Percentiles rank a stretch among this genome's conserved stretches.
These are phyloP conservation scores for Letharia columbiana DNA, from an alignment of 495 filamentous ascomycete genomes.

Conservation along the genomic window DNA sequence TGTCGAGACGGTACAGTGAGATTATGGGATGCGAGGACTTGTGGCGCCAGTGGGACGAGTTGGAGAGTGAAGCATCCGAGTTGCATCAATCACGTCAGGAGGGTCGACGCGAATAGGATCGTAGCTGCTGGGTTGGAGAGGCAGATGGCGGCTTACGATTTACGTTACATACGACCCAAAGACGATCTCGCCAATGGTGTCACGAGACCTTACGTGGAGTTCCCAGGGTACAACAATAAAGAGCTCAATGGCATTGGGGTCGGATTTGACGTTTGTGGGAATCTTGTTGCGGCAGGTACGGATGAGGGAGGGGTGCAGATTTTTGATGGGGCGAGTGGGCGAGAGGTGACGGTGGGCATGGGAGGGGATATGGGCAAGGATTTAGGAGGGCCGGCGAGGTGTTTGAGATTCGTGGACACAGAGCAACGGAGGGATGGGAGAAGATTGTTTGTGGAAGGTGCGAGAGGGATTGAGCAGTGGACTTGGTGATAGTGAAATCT, in stretches of 20 bases:
- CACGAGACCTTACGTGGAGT: slow-evolving; percentile 11
- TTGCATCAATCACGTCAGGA: slow-evolving; percentile 15
- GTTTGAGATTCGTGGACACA: slow-evolving; percentile 13
- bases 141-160: slow-evolving; percentile 11
- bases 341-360: slow-evolving; percentile 6
- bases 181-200: background rate
- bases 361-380: background rate
- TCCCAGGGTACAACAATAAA: slow-evolving; percentile 8
- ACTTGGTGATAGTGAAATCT: slow-evolving; percentile 2
- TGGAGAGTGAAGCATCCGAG: slow-evolving; percentile 12
- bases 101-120: slow-evolving; percentile 9
- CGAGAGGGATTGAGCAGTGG: slow-evolving; percentile 14
- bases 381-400: background rate
- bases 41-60: slow-evolving; percentile 10
- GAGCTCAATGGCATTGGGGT: background rate
- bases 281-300: slow-evolving; percentile 15
- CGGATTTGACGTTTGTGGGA: slow-evolving; percentile 15
- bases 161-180: slow-evolving; percentile 11
- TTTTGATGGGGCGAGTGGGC: slow-evolving; percentile 15
- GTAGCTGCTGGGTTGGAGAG: slow-evolving; percentile 18
- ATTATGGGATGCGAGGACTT: slow-evolving; percentile 18
- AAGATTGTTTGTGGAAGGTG: slow-evolving; percentile 9
- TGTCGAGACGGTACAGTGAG: slow-evolving; percentile 11
- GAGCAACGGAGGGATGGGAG: background rate
- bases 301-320: slow-evolving; percentile 8